A percentile compares a stretch with the other conserved stretches of the same genome.
Conservation (phyloP, 2,329 filamentous ascomycete species). For the Magnaporthiopsis rhizophila region DNA sequence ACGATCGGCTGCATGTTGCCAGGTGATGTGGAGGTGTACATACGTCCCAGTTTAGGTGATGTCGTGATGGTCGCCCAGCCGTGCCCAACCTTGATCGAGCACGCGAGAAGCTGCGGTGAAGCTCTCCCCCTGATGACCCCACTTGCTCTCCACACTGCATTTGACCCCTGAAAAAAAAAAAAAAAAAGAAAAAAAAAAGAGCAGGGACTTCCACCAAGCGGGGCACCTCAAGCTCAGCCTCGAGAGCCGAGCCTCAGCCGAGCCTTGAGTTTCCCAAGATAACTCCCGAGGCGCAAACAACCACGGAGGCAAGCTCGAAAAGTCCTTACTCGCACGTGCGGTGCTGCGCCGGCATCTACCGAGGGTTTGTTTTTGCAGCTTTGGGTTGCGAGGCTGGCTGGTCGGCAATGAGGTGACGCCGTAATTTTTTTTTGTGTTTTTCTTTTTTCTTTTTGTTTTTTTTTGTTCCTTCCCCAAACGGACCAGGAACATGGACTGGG, state of each 20-base stretch:
- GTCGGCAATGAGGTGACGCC: neutral
- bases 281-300: neutral
- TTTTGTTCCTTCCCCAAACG: neutral
- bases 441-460: too few relatives aligned
- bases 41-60: neutral
- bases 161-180: neutral
- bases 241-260: neutral
- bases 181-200: neutral
- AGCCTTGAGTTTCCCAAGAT: neutral
- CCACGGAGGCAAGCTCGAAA: neutral
- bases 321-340: neutral
- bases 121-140: neutral
- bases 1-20: too few relatives aligned
- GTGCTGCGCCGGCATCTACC: neutral
- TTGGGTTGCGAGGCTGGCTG: neutral
- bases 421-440: too few relatives aligned
- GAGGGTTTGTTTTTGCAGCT: neutral
- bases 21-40: too few relatives aligned
- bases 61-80: neutral
- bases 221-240: neutral
- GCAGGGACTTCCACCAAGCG: neutral
- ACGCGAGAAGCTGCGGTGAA: neutral
- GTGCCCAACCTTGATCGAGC: too few relatives aligned
- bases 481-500: neutral
- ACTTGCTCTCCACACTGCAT: neutral